Evolutionary conservation across 495 filamentous ascomycete genomes (phyloP).

Genomic region (Elaphomyces granulatus): DNA sequence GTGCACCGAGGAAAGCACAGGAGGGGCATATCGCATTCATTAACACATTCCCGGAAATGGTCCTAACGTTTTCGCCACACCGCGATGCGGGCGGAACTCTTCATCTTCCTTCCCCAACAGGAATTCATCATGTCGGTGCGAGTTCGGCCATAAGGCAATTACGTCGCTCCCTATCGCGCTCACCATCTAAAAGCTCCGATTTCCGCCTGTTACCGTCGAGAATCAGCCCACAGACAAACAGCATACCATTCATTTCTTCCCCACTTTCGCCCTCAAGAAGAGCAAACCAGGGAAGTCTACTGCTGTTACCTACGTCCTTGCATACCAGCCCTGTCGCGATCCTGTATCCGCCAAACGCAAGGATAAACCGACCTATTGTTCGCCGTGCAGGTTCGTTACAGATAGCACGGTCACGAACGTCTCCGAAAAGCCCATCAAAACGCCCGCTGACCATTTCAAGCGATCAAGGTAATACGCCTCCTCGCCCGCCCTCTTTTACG

Average conservation of each 20-base stretch:
- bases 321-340: constrained; percentile 34
- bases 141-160: constrained; percentile 62
- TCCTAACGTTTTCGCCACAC: constrained; percentile 39
- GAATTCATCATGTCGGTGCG: constrained; percentile 64
- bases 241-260: constrained; percentile 32
- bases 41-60: constrained; percentile 18
- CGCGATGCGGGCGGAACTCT: constrained; percentile 60
- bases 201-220: constrained; percentile 49
- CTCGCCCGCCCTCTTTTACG: constrained; percentile 22
- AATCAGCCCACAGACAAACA: constrained; percentile 38
- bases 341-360: constrained; percentile 38
- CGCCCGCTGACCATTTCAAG: constrained; percentile 55
- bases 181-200: constrained; percentile 61
- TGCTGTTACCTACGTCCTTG: constrained; percentile 34
- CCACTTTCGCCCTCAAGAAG: constrained; percentile 37
- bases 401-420: constrained; percentile 37
- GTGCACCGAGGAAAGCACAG: too few relatives aligned
- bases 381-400: constrained; percentile 35
- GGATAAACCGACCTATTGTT: constrained; percentile 31
- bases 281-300: constrained; percentile 30
- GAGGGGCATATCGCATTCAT: too few relatives aligned
- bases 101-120: constrained; percentile 70
- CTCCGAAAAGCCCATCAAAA: constrained; percentile 62
- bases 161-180: constrained; percentile 70
- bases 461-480: constrained; percentile 54